A percentile compares a stretch with the other conserved stretches of the same genome.
Evolutionary conservation across 2,329 filamentous ascomycete species (phyloP).

Genomic region (Clarireedia sp.): DNA sequence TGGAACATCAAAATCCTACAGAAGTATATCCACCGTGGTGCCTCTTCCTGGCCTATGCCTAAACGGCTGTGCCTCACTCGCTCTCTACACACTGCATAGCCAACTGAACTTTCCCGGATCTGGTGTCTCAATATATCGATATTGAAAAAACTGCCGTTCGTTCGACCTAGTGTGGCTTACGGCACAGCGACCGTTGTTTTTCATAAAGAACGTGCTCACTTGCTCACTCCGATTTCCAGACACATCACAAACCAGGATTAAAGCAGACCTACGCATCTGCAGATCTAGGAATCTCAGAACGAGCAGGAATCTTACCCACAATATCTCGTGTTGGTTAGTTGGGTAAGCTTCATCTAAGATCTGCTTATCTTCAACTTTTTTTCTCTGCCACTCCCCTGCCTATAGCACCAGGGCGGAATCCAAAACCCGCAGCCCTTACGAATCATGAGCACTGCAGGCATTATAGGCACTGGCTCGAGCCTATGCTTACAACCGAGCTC

Average conservation of each 20-base stretch:
- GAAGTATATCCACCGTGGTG: neutral
- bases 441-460: neutral
- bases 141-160: neutral
- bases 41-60: neutral
- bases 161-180: slow-evolving; percentile 8
- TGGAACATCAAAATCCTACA: neutral
- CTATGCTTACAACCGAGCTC: neutral
- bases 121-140: slow-evolving; percentile 6
- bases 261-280: neutral
- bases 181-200: slow-evolving; percentile 4
- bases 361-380: neutral
- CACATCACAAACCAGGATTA: neutral
- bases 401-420: neutral
- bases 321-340: neutral
- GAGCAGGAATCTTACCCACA: no score
- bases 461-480: neutral
- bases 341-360: neutral
- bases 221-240: neutral
- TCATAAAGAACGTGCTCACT: neutral
- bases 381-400: neutral
- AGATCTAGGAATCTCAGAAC: neutral
- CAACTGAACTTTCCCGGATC: neutral
- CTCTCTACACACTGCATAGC: neutral
- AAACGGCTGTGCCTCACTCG: neutral
- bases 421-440: neutral